Evolutionary conservation across 202 grass and related monocot species (phyloP).

Genomic region (Panicum hallii): DNA sequence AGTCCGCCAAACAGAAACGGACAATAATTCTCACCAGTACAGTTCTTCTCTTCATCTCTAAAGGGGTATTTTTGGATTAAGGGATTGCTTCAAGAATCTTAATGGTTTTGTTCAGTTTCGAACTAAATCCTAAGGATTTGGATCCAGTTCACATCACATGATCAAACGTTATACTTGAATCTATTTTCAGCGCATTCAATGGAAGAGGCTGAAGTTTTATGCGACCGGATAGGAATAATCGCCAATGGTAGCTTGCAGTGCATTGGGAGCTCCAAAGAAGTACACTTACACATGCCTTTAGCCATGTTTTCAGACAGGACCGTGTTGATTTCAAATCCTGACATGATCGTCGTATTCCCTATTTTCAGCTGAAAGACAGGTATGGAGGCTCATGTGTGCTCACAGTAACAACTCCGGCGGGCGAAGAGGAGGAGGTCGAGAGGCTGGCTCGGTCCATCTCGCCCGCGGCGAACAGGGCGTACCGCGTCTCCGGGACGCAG

Average conservation of each 20-base stretch:
- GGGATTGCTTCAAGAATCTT: background rate
- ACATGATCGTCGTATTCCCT: too few relatives aligned
- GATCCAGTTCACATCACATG: background rate
- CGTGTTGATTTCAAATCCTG: conserved; percentile 4
- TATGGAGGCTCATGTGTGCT: conserved; percentile 59
- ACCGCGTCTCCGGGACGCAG: conserved; percentile 66
- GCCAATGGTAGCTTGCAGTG: conserved; percentile 58
- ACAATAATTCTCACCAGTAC: conserved; percentile 83
- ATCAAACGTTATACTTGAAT: conserved; percentile 3
- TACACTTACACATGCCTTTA: background rate
- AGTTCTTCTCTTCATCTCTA: background rate
- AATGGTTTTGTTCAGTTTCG: background rate
- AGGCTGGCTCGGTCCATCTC: conserved; percentile 44
- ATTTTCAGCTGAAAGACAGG: conserved; percentile 56
- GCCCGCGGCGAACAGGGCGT: conserved; percentile 47
- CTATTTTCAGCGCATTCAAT: conserved; percentile 67
- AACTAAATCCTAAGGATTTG: background rate
- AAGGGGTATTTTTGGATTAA: background rate
- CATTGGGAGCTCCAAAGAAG: conserved; percentile 64
- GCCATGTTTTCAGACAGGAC: background rate
- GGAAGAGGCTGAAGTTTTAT: conserved; percentile 77
- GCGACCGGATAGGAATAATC: conserved; percentile 61
- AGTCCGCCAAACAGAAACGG: conserved; percentile 55
- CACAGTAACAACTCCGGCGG: conserved; percentile 39
- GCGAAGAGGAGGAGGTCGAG: conserved; percentile 47